Base-by-base conservation (phyloP, 352 stramenopile genomes). In the Phytopythium oedochilum region DNA sequence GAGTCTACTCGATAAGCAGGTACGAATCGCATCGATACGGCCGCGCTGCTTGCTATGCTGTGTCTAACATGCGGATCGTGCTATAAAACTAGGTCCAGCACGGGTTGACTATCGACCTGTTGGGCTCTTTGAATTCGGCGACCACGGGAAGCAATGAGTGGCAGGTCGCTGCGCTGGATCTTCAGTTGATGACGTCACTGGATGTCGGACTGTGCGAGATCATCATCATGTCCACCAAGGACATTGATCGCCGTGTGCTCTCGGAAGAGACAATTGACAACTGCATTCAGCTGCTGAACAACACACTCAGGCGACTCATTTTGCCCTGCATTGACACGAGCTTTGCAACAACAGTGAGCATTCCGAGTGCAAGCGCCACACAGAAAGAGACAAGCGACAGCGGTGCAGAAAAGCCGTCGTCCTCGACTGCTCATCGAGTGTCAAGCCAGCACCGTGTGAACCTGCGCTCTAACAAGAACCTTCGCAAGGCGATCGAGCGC, bases 231-330 rank as follows among this genome's bases (percentile, higher is more conserved):
- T 76, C 80, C 10, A 81, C 83, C 12, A 64, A 64, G 5, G 64
- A 81, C 10, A 83, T 93, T 55, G 83, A 96, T 22, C 69, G 83
- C 14, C 62, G 83, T 32, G 53, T 88, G 50, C 62, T 96, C 0
- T 91, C 84, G 0, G 86, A 96, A 58, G 86, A 94, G n/a, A 76
- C 26, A 14, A 92, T 96, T 53, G 78, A 94, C 32, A 85, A 88
- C 42, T 96, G 81, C 51, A 73, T 88, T 28, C 64, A 83, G 55
- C 56, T 93, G 14, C 60, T 94, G 17, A 76, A 75, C 46, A 74
- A 87, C 31, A 52, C 75, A 1, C 64, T 89, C 42, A 73, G 84
- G 12, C 65, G 63, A 26, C 28, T 92, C 26, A 57, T 94, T 18
- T 63, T 92, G 29, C 82, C 82, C 18, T 88, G 68, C 44, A 80